phyloP scores from a whole-genome alignment of 495 filamentous ascomycete species.

The Daldinia caldariorum region DNA sequence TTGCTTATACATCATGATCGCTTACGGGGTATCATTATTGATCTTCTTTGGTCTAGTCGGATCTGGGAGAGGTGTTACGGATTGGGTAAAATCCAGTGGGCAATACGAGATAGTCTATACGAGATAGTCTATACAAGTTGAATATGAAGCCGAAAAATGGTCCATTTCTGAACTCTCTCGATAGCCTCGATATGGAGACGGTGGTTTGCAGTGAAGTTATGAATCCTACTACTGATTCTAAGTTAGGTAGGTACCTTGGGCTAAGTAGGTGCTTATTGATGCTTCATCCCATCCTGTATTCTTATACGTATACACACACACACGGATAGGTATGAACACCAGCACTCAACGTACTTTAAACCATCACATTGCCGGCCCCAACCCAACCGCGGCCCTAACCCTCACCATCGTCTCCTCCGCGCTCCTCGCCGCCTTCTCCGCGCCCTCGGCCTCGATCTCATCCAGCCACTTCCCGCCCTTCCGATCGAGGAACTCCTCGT shows the following conservation, averaged over 20 bases:
- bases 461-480: conserved; percentile 65
- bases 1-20: conserved; percentile 65
- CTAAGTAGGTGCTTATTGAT: no score
- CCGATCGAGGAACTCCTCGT: conserved; percentile 59
- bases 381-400: conserved; percentile 71
- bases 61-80: neutral
- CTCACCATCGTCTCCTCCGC: conserved; percentile 73
- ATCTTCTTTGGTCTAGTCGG: neutral
- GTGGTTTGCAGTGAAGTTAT: neutral
- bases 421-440: conserved; percentile 66
- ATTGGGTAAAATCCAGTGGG: conserved; percentile 1
- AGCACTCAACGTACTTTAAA: neutral
- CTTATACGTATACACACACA: neutral
- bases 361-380: conserved; percentile 48
- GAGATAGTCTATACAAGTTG: neutral
- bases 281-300: neutral
- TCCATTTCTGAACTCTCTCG: neutral
- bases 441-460: conserved; percentile 68
- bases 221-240: neutral
- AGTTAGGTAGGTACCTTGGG: no score
- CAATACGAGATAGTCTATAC: neutral
- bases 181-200: neutral
- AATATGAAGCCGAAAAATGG: neutral
- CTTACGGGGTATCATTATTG: neutral
- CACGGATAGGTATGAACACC: neutral